Evolutionary conservation across 176 grass and related monocot species (phyloP).

Genomic region (Oryza officinalis): DNA sequence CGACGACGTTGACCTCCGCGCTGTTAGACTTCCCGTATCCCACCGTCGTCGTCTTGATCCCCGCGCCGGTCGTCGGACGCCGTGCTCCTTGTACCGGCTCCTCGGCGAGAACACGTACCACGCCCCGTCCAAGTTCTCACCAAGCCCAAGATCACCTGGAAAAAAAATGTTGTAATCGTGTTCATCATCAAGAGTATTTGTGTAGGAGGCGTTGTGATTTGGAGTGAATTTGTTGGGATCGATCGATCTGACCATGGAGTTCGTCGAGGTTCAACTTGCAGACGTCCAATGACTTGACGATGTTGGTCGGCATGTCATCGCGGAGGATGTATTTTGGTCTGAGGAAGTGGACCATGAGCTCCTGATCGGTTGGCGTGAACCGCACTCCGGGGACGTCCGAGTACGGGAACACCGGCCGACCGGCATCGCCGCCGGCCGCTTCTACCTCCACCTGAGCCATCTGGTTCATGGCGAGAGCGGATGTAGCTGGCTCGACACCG

Average conservation of each 20-base stretch:
- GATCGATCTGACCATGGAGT: not conserved
- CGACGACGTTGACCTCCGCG: not conserved
- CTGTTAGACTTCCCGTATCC: slow-evolving; percentile 38
- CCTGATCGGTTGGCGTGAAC: not conserved
- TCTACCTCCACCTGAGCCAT: too few species aligned
- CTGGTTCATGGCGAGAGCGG: not conserved
- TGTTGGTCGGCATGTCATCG: not conserved
- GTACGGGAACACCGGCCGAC: not conserved
- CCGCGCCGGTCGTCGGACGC: not conserved
- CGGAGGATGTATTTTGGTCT: slow-evolving; percentile 1
- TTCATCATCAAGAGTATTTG: too few species aligned
- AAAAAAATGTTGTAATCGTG: not conserved
- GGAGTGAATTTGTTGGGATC: not conserved
- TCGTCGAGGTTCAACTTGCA: slow-evolving; percentile 3
- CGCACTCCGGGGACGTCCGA: not conserved
- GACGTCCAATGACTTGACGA: slow-evolving; percentile 26
- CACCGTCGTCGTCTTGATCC: not conserved
- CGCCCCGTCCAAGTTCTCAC: not conserved
- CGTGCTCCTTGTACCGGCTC: not conserved
- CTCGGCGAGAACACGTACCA: slow-evolving; percentile 42
- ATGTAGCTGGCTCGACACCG: not conserved
- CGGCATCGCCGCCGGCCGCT: not conserved
- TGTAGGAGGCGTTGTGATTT: too few species aligned
- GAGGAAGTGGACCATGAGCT: slow-evolving; percentile 31
- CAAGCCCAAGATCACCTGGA: not conserved